These are phyloP conservation scores for Fistulifera pelliculosa DNA, from an alignment of 108 stramenopile genomes.

Conservation along the genomic window DNA sequence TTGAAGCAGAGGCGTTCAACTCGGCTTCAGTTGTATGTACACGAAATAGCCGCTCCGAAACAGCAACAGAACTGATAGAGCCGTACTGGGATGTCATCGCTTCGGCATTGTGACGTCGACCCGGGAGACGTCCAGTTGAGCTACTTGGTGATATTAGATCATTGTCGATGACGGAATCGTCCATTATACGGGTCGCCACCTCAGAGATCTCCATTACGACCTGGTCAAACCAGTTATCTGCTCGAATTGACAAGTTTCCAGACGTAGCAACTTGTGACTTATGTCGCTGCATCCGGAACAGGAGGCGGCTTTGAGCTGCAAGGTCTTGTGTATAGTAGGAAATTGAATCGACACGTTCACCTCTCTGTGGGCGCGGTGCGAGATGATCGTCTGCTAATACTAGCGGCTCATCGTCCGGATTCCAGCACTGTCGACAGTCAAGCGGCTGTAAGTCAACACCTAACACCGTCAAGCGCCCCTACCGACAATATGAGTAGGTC, in stretches of 20 bases:
- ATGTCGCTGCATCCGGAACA: conserved; percentile 47
- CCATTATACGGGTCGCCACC: conserved; percentile 35
- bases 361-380: conserved; percentile 20
- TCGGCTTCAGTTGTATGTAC: no score
- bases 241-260: conserved; percentile 35
- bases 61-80: conserved; percentile 15
- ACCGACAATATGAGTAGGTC: conserved; percentile 74
- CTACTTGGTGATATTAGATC: conserved; percentile 17
- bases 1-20: no score
- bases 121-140: conserved; percentile 6
- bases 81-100: conserved; percentile 41
- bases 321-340: conserved; percentile 73
- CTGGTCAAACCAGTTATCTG: conserved; percentile 43
- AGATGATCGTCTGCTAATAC: conserved; percentile 11
- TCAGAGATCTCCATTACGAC: conserved; percentile 24
- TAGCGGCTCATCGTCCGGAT: neutral
- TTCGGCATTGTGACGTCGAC: conserved; percentile 23
- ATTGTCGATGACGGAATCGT: conserved; percentile 44
- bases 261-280: conserved; percentile 56
- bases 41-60: conserved; percentile 1
- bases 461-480: conserved; percentile 49
- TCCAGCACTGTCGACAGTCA: conserved; percentile 12
- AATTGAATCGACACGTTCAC: conserved; percentile 69
- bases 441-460: conserved; percentile 65
- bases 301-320: conserved; percentile 41